These are phyloP conservation scores for Symbiotaphrina buchneri DNA, from an alignment of 495 filamentous ascomycete genomes.

Conservation along the genomic window DNA sequence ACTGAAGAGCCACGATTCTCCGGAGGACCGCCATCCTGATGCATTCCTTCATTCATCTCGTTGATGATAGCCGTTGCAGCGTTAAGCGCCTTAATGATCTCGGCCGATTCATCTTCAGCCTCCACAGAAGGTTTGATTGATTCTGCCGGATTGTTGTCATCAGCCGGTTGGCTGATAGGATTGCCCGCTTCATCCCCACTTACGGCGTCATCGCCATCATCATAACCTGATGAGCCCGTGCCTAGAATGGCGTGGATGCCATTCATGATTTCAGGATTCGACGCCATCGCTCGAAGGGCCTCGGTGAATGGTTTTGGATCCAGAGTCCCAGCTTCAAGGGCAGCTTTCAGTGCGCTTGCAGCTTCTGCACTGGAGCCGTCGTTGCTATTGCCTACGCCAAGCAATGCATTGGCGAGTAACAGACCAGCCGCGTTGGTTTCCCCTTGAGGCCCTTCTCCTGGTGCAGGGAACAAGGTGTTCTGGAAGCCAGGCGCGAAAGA, in stretches of 20 bases:
- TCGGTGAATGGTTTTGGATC: slow-evolving; percentile 6
- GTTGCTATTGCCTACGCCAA: slow-evolving; percentile 5
- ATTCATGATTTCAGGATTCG: slow-evolving; percentile 8
- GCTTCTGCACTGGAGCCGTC: slow-evolving; percentile 4
- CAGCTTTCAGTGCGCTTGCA: slow-evolving; percentile 6
- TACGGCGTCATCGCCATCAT: slow-evolving; percentile 3
- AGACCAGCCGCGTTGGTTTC: slow-evolving; percentile 6
- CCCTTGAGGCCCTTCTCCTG: slow-evolving; percentile 3
- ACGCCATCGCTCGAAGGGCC: slow-evolving; percentile 6
- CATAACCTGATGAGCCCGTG: neutral
- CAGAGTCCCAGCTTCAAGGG: slow-evolving; percentile 4
- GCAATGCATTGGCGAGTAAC: slow-evolving; percentile 5
- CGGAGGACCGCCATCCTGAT: slow-evolving; percentile 1
- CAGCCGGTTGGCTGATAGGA: neutral
- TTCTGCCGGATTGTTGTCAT: too few relatives aligned
- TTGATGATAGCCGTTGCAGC: slow-evolving; percentile 7
- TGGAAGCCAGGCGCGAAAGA: slow-evolving; percentile 1
- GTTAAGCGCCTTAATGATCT: slow-evolving; percentile 7
- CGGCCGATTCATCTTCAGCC: slow-evolving; percentile 2
- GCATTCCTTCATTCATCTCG: slow-evolving; percentile 3
- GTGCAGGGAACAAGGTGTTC: slow-evolving; percentile 5
- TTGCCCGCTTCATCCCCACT: slow-evolving; percentile 4
- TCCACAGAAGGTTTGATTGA: slow-evolving; percentile 1
- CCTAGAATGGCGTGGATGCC: slow-evolving; percentile 6
- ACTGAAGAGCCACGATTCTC: neutral